A percentile compares a stretch with the other conserved stretches of the same genome.
phyloP scores from a whole-genome alignment of 192 early-diverging fungal species.

The Phycomyces nitens region DNA sequence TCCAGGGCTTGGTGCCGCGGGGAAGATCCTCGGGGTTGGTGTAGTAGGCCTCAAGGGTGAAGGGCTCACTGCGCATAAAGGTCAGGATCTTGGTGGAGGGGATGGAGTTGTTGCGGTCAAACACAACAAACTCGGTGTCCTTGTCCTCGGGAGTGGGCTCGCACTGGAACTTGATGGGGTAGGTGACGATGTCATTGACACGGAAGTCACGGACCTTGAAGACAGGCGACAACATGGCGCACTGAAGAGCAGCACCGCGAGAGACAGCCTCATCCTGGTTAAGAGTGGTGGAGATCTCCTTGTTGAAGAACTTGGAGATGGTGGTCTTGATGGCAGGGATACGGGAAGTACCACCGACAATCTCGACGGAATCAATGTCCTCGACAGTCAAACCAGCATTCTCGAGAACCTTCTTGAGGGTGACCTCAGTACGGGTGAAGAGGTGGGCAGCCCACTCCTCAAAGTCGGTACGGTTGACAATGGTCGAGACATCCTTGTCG shows the following conservation, averaged over 20 bases:
- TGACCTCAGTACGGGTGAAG: conserved; percentile 65
- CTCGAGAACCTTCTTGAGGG: conserved; percentile 73
- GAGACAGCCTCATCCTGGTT: conserved; percentile 98
- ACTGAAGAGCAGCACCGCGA: conserved; percentile 93
- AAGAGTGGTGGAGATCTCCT: conserved; percentile 85
- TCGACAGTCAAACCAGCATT: conserved; percentile 68
- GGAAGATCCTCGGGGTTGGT: conserved; percentile 66
- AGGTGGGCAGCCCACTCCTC: conserved; percentile 76
- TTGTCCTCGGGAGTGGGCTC: conserved; percentile 70
- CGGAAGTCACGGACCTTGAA: conserved; percentile 98
- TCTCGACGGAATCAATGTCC: conserved; percentile 93
- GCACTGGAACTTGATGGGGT: conserved; percentile 91
- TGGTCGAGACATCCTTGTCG: conserved; percentile 87
- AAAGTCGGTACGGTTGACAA: conserved; percentile 83
- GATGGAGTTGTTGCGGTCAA: conserved; percentile 79
- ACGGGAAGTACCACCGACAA: conserved; percentile 92
- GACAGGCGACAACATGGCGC: conserved; percentile 93
- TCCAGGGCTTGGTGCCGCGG: conserved; percentile 70
- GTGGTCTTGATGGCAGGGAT: conserved; percentile 90
- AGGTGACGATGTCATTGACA: conserved; percentile 84
- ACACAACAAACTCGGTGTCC: conserved; percentile 83
- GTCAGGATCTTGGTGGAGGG: conserved; percentile 91
- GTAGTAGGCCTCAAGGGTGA: conserved; percentile 82
- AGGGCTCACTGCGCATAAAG: conserved; percentile 83
- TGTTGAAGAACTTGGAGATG: conserved; percentile 85